Evolutionary conservation across 441 rosid species (phyloP).

Genomic region (Erodium texanum): DNA sequence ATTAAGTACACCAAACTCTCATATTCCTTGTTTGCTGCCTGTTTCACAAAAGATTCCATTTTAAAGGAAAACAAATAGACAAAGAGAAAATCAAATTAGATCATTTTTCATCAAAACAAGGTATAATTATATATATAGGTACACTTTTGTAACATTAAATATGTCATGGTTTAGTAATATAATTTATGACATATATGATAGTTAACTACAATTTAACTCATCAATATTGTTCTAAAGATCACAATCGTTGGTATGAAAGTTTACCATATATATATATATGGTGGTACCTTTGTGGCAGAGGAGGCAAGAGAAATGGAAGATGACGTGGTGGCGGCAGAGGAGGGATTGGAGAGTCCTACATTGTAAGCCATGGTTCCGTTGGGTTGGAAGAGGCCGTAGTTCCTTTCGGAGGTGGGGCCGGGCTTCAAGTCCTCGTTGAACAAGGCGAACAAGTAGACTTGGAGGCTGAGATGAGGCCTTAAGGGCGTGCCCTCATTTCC

Average conservation of each 20-base stretch:
- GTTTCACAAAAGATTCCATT: conserved; percentile 29
- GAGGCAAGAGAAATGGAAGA: conserved; percentile 67
- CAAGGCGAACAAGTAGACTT: conserved; percentile 56
- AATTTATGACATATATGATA: too few relatives aligned
- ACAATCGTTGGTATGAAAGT: too few relatives aligned
- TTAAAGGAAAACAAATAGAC: background rate
- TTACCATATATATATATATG: too few relatives aligned
- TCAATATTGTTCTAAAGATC: too few relatives aligned
- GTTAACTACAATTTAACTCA: too few relatives aligned
- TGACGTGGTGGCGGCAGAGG: conserved; percentile 4
- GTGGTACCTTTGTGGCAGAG: conserved; percentile 66
- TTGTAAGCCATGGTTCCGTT: conserved; percentile 62
- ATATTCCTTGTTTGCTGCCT: conserved; percentile 55
- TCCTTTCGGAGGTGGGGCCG: conserved; percentile 64
- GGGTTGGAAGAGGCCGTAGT: conserved; percentile 59
- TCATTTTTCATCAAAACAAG: too few relatives aligned
- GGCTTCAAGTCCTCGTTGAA: conserved; percentile 70
- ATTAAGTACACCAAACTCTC: conserved; percentile 54
- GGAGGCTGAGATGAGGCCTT: conserved; percentile 41
- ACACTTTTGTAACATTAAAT: background rate
- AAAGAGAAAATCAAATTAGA: too few relatives aligned
- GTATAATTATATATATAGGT: too few relatives aligned
- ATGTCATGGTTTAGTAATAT: conserved; percentile 8
- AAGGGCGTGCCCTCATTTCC: conserved; percentile 56
- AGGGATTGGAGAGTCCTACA: conserved; percentile 49